phyloP scores from a whole-genome alignment of 805 yeast genomes.

The Candida corydali region DNA sequence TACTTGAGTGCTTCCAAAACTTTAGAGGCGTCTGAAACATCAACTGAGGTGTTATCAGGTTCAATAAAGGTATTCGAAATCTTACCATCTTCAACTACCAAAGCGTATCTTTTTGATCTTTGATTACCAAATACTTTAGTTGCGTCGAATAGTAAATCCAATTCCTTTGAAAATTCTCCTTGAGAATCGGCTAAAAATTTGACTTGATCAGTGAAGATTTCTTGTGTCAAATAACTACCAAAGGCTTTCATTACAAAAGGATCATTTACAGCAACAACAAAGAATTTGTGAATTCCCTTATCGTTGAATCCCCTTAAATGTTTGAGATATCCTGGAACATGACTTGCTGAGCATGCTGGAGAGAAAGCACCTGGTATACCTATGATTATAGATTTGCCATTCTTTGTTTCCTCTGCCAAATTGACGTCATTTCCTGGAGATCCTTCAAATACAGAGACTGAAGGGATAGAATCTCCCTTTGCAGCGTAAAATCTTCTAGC shows the following conservation, averaged over 20 bases:
- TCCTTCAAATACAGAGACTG: constrained; percentile 49
- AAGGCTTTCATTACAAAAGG: constrained; percentile 83
- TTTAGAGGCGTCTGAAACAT: constrained; percentile 45
- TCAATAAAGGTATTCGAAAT: constrained; percentile 67
- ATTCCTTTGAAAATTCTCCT: constrained; percentile 63
- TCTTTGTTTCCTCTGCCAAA: constrained; percentile 43
- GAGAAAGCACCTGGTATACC: constrained; percentile 67
- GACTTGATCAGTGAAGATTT: constrained; percentile 28
- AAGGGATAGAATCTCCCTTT: constrained; percentile 63
- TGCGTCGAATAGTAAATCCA: constrained; percentile 74
- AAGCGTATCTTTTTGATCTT: constrained; percentile 73
- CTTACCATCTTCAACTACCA: constrained; percentile 70
- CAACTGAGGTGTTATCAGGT: constrained; percentile 74
- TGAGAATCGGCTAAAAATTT: constrained; percentile 75
- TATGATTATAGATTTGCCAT: constrained; percentile 32
- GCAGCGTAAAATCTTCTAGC: constrained; percentile 10
- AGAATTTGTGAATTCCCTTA: constrained; percentile 63
- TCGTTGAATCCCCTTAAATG: constrained; percentile 47
- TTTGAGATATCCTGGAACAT: constrained; percentile 69
- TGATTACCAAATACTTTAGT: constrained; percentile 68
- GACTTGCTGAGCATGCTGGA: constrained; percentile 70
- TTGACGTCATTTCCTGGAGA: constrained; percentile 63
- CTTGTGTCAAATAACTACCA: constrained; percentile 42
- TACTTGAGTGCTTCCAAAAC: constrained; percentile 25
- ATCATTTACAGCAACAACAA: constrained; percentile 79